phyloP scores from a whole-genome alignment of 352 stramenopile species.

The Aphanomyces stellatus region DNA sequence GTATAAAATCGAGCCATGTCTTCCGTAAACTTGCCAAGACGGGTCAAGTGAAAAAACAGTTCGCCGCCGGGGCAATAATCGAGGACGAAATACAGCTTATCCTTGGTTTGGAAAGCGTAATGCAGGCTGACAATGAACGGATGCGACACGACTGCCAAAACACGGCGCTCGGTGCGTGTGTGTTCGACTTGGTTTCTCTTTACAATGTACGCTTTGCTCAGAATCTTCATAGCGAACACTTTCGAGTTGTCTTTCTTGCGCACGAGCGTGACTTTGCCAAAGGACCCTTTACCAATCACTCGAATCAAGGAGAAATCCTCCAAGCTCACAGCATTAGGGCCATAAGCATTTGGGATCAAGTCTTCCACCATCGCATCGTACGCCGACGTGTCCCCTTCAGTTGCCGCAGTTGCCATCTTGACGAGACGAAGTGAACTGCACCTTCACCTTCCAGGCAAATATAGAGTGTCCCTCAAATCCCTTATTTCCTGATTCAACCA shows the following conservation, averaged over 20 bases:
- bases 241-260: conserved; percentile 86
- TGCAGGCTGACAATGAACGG: conserved; percentile 97
- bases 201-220: conserved; percentile 89
- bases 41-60: conserved; percentile 96
- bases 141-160: conserved; percentile 93
- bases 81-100: conserved; percentile 97
- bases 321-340: conserved; percentile 45
- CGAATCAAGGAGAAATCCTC: conserved; percentile 87
- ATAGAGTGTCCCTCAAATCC: too few species aligned
- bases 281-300: conserved; percentile 84
- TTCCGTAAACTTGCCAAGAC: conserved; percentile 94
- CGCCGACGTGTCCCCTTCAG: not conserved
- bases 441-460: too few species aligned
- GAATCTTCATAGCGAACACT: conserved; percentile 88
- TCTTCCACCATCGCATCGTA: conserved; percentile 13
- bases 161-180: conserved; percentile 93
- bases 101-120: conserved; percentile 95
- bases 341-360: conserved; percentile 5
- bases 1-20: conserved; percentile 94
- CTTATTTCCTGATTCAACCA: too few species aligned
- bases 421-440: too few species aligned
- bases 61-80: conserved; percentile 98
- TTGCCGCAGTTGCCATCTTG: not conserved
- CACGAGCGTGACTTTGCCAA: conserved; percentile 84
- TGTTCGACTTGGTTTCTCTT: conserved; percentile 95